Conservation (phyloP, 2,329 filamentous ascomycete species). For the Beauveria brongniartii region DNA sequence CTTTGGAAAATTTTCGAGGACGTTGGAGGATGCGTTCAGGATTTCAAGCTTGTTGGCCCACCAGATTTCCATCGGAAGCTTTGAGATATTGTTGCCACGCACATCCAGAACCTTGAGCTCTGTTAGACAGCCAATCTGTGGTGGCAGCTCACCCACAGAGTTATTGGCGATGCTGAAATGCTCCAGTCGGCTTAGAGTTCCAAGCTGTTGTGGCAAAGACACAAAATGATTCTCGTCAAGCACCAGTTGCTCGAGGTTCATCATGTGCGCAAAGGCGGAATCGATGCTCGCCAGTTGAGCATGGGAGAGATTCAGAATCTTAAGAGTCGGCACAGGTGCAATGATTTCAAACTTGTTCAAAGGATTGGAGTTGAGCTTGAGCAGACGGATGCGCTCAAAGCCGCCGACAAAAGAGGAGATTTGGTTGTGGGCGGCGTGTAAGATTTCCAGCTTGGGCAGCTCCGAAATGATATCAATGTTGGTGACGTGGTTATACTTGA, state of each 20-base stretch:
- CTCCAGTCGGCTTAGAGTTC: conserved; percentile 73
- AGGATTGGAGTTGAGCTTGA: conserved; percentile 91
- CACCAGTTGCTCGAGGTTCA: conserved; percentile 78
- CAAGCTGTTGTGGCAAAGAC: conserved; percentile 77
- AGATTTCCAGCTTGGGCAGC: conserved; percentile 77
- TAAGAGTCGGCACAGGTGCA: conserved; percentile 69
- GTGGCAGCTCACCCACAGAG: conserved; percentile 71
- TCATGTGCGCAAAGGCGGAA: conserved; percentile 77
- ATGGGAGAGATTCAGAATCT: conserved; percentile 80
- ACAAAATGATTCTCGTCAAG: conserved; percentile 96
- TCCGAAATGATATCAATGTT: conserved; percentile 82
- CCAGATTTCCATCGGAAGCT: conserved; percentile 91
- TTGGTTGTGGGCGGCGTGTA: conserved; percentile 86
- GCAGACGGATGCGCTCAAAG: conserved; percentile 75
- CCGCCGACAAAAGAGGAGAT: conserved; percentile 83
- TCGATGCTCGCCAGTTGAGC: conserved; percentile 88
- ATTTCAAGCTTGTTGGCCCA: conserved; percentile 85
- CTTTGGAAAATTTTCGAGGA: conserved; percentile 85
- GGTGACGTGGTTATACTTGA: conserved; percentile 84
- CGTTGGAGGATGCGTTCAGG: conserved; percentile 91
- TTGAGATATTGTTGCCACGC: conserved; percentile 85
- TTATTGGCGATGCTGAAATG: conserved; percentile 94
- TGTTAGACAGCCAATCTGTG: conserved; percentile 78
- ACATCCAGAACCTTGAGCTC: conserved; percentile 84
- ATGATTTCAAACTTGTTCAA: conserved; percentile 87